phyloP scores from a whole-genome alignment of 1,284 basidiomycete species.

The Trametes pubescens region DNA sequence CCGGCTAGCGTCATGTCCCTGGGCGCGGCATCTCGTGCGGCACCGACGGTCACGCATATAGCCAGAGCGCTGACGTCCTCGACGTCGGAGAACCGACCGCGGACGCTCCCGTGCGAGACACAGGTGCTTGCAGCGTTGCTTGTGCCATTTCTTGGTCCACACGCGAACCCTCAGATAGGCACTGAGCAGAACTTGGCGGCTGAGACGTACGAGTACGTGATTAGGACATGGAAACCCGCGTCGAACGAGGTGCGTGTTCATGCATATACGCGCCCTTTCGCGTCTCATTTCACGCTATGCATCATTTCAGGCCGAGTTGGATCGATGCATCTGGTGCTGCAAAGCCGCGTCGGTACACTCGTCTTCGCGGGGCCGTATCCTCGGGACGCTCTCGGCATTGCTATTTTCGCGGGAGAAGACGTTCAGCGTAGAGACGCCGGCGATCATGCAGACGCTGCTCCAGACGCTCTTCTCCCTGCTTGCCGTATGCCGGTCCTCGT shows the following conservation, averaged over 20 bases:
- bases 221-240: conserved; percentile 61
- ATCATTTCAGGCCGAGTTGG: conserved; percentile 54
- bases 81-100: conserved; percentile 40
- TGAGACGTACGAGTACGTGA: conserved; percentile 66
- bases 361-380: conserved; percentile 53
- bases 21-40: conserved; percentile 32
- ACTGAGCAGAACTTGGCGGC: conserved; percentile 64
- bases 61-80: conserved; percentile 44
- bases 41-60: conserved; percentile 49
- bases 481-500: conserved; percentile 42
- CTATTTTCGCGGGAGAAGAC: conserved; percentile 55
- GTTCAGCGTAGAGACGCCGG: conserved; percentile 52
- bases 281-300: conserved; percentile 4
- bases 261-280: background rate
- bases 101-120: conserved; percentile 59
- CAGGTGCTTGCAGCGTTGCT: conserved; percentile 66
- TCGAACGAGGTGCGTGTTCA: conserved; percentile 54
- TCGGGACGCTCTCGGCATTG: conserved; percentile 57
- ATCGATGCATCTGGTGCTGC: conserved; percentile 73
- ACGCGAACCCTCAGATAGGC: conserved; percentile 46
- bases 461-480: conserved; percentile 62
- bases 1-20: conserved; percentile 52
- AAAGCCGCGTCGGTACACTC: conserved; percentile 58
- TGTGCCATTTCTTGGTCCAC: conserved; percentile 58
- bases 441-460: conserved; percentile 60